Conservation (phyloP, 2,329 filamentous ascomycete species). For the Dendrostoma leiphaemia region DNA sequence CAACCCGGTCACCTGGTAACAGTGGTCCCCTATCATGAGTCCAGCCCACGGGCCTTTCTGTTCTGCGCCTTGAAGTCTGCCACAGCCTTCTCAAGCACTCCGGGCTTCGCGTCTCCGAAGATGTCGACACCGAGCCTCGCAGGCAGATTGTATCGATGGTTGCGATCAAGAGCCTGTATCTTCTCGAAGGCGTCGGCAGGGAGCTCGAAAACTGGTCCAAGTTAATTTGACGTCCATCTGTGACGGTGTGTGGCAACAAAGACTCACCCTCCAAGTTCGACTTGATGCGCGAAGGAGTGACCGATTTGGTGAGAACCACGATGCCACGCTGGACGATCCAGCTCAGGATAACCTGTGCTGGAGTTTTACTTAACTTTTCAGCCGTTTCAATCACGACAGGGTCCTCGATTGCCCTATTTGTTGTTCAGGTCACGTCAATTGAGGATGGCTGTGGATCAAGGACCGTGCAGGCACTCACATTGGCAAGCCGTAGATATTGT, state of each 20-base stretch:
- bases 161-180: constrained; percentile 12
- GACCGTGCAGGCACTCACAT: constrained; percentile 5
- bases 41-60: constrained; percentile 9
- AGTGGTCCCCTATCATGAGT: background rate
- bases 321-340: constrained; percentile 55
- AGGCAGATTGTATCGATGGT: constrained; percentile 16
- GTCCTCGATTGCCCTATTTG: constrained; percentile 44
- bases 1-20: background rate
- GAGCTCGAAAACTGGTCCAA: constrained; percentile 12
- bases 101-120: constrained; percentile 20
- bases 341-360: constrained; percentile 51
- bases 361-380: constrained; percentile 47
- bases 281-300: constrained; percentile 49
- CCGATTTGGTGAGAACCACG: constrained; percentile 53
- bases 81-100: constrained; percentile 14
- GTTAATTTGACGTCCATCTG: too few species aligned
- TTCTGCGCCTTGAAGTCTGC: constrained; percentile 19
- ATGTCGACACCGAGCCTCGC: constrained; percentile 15
- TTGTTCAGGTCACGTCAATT: background rate
- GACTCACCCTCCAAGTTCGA: constrained; percentile 38
- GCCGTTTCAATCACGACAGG: constrained; percentile 50
- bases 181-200: constrained; percentile 12
- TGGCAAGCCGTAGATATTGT: constrained; percentile 38
- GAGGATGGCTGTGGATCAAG: background rate
- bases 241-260: too few species aligned